Conservation (phyloP, 805 yeast species). For the Saturnispora bothae region DNA sequence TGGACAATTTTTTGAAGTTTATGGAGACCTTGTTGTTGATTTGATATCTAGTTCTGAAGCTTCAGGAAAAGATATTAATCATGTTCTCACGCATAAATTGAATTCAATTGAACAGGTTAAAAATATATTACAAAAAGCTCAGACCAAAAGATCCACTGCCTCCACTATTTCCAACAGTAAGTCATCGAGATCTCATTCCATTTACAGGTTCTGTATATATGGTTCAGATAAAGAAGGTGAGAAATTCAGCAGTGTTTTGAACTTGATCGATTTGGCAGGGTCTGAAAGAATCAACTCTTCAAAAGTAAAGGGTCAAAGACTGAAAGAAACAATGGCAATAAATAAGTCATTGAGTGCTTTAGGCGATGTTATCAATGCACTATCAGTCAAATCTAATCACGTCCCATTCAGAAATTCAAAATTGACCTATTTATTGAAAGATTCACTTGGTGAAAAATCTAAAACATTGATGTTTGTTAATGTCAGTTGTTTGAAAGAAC, state of each 20-base stretch:
- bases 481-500: constrained; percentile 53
- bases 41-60: constrained; percentile 45
- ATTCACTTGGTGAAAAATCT: constrained; percentile 75
- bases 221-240: constrained; percentile 40
- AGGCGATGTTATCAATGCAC: constrained; percentile 70
- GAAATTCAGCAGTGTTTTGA: constrained; percentile 47
- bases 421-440: constrained; percentile 73
- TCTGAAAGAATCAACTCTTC: constrained; percentile 75
- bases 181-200: constrained; percentile 87
- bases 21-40: constrained; percentile 75
- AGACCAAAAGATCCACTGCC: constrained; percentile 61
- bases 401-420: constrained; percentile 64
- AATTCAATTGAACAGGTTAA: constrained; percentile 35
- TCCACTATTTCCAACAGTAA: constrained; percentile 71
- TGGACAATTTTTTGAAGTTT: constrained; percentile 82
- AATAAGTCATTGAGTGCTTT: constrained; percentile 79
- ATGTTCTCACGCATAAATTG: constrained; percentile 41
- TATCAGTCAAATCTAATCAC: constrained; percentile 31
- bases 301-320: constrained; percentile 67
- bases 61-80: constrained; percentile 57
- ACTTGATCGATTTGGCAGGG: constrained; percentile 88
- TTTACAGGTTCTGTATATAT: constrained; percentile 52
- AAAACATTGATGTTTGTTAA: constrained; percentile 93
- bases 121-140: constrained; percentile 42
- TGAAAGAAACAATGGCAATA: constrained; percentile 81